Evolutionary conservation across 208 protist species (phyloP).

Genomic region (Wallacemonas sp.): DNA sequence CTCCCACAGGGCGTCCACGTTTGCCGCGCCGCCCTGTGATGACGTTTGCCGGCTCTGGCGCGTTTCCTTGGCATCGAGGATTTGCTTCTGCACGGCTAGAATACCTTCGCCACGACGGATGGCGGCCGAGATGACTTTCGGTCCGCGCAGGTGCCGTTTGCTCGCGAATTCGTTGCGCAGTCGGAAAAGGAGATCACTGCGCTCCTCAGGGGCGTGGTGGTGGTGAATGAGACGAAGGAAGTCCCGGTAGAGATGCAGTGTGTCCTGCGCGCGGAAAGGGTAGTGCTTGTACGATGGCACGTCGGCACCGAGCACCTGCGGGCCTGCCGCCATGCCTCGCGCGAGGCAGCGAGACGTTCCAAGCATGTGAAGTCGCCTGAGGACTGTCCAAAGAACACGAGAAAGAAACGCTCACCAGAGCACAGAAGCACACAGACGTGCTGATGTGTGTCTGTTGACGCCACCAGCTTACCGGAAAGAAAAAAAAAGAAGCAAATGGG

Average conservation of each 20-base stretch:
- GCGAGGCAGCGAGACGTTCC: neutral
- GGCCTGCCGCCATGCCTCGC: slow-evolving; percentile 6
- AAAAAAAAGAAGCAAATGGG: slow-evolving; percentile 1
- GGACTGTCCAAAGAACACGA: too few species aligned
- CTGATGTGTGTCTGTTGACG: too few species aligned
- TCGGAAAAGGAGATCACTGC: slow-evolving; percentile 64
- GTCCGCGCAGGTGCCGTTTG: slow-evolving; percentile 60
- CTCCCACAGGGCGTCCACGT: slow-evolving; percentile 73
- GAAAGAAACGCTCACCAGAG: too few species aligned
- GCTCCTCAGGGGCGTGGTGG: slow-evolving; percentile 60
- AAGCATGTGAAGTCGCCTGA: too few species aligned
- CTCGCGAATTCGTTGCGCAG: slow-evolving; percentile 79
- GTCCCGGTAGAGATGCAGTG: slow-evolving; percentile 67
- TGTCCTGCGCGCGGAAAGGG: slow-evolving; percentile 63
- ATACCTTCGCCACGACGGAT: slow-evolving; percentile 69
- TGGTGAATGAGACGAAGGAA: slow-evolving; percentile 84
- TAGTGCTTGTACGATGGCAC: slow-evolving; percentile 77
- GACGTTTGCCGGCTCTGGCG: slow-evolving; percentile 20
- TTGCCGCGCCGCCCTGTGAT: slow-evolving; percentile 46
- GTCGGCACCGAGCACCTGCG: slow-evolving; percentile 67
- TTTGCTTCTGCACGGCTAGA: slow-evolving; percentile 53
- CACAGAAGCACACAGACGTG: too few species aligned
- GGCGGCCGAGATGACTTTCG: slow-evolving; percentile 62
- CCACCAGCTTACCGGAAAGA: slow-evolving; percentile 6
- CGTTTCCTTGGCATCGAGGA: slow-evolving; percentile 33